Conservation (phyloP, 768 basidiomycete species). For the Podaxis sp. region DNA sequence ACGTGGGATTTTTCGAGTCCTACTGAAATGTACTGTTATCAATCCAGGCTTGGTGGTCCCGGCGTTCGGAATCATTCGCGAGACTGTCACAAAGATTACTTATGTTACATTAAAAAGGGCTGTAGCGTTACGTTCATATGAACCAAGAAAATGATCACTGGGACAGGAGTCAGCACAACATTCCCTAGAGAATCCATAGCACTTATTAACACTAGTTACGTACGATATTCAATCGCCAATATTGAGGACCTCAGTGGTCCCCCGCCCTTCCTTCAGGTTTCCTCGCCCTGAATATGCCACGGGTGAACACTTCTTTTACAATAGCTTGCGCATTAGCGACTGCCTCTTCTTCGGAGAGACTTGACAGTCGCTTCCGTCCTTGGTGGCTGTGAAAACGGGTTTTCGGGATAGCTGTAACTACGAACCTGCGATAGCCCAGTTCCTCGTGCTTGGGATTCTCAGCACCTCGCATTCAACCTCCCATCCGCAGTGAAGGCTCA, state of each 20-base stretch:
- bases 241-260: constrained; percentile 21
- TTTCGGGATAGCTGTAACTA: constrained; percentile 9
- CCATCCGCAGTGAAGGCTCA: constrained; percentile 79
- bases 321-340: constrained; percentile 46
- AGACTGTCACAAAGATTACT: no score
- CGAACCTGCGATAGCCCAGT: constrained; percentile 88
- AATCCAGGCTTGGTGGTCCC: no score
- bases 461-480: constrained; percentile 79
- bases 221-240: neutral
- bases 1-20: no score
- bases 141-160: no score
- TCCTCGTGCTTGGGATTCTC: constrained; percentile 89
- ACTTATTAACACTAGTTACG: neutral
- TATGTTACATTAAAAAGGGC: no score
- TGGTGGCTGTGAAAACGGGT: constrained; percentile 15
- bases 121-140: no score
- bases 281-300: constrained; percentile 71
- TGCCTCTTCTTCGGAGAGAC: constrained; percentile 21
- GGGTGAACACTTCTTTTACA: constrained; percentile 46
- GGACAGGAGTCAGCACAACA: no score
- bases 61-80: no score
- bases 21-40: no score
- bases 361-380: constrained; percentile 17
- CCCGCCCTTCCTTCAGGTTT: constrained; percentile 65
- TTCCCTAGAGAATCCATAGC: no score